phyloP scores from a whole-genome alignment of 495 filamentous ascomycete genomes.

The Penicillium lividum region DNA sequence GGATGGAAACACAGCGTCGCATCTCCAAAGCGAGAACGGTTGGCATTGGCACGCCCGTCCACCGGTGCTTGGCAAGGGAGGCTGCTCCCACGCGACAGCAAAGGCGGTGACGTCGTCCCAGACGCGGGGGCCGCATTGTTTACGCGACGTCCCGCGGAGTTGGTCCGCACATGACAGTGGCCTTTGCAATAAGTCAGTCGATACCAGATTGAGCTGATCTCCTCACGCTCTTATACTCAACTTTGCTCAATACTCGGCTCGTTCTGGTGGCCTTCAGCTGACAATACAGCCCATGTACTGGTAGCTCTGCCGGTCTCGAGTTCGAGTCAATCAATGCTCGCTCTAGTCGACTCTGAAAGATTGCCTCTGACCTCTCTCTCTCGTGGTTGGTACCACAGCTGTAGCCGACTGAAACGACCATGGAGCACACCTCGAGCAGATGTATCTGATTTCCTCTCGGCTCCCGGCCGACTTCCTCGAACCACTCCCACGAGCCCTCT shows the following conservation, averaged over 20 bases:
- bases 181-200: slow-evolving; percentile 1
- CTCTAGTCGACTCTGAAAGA: slow-evolving; percentile 1
- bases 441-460: neutral
- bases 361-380: neutral
- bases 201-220: neutral
- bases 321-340: neutral
- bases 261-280: no score
- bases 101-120: slow-evolving; percentile 6
- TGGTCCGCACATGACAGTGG: neutral
- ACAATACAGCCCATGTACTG: no score
- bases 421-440: slow-evolving; percentile 3
- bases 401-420: neutral
- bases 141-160: slow-evolving; percentile 1
- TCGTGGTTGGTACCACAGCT: neutral
- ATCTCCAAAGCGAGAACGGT: slow-evolving; percentile 2
- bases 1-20: neutral
- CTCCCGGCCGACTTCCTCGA: neutral
- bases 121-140: neutral
- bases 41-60: neutral
- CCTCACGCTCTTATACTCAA: neutral
- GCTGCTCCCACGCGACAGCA: neutral
- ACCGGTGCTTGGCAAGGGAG: neutral
- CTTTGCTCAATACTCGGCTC: no score
- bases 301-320: neutral
- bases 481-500: neutral